Evolutionary conservation across 169 alveolate species (phyloP).

Genomic region (Plasmodium malariae): DNA sequence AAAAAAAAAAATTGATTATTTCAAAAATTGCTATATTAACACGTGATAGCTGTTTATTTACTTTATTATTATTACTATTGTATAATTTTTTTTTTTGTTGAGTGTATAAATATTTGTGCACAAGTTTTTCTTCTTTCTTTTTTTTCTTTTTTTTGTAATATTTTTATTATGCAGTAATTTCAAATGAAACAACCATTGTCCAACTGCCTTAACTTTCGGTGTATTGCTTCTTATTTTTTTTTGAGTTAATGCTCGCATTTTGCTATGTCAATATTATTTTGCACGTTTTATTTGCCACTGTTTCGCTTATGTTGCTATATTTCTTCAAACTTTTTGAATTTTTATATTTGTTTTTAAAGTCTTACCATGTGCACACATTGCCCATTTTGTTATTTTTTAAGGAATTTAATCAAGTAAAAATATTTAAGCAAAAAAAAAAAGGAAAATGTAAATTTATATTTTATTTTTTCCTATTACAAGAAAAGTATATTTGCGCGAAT

Average conservation of each 20-base stretch:
- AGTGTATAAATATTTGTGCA: not conserved
- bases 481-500: too few relatives aligned
- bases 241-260: slow-evolving; percentile 2
- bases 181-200: not conserved
- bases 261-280: not conserved
- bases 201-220: not conserved
- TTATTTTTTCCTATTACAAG: too few relatives aligned
- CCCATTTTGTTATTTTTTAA: slow-evolving; percentile 67
- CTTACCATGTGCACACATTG: slow-evolving; percentile 77
- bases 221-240: not conserved
- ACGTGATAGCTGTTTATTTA: not conserved
- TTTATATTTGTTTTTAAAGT: not conserved
- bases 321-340: not conserved
- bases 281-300: not conserved
- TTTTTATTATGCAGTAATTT: not conserved
- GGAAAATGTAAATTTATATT: too few relatives aligned
- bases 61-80: too few relatives aligned
- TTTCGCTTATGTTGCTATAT: not conserved
- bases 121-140: too few relatives aligned
- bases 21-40: not conserved
- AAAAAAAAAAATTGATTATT: too few relatives aligned
- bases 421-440: too few relatives aligned
- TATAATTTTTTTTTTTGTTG: not conserved
- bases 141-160: too few relatives aligned
- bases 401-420: too few relatives aligned